A percentile compares a stretch with the other conserved stretches of the same genome.
phyloP scores from a whole-genome alignment of 345 rosid genomes.

The Arabidopsis arenosa region DNA sequence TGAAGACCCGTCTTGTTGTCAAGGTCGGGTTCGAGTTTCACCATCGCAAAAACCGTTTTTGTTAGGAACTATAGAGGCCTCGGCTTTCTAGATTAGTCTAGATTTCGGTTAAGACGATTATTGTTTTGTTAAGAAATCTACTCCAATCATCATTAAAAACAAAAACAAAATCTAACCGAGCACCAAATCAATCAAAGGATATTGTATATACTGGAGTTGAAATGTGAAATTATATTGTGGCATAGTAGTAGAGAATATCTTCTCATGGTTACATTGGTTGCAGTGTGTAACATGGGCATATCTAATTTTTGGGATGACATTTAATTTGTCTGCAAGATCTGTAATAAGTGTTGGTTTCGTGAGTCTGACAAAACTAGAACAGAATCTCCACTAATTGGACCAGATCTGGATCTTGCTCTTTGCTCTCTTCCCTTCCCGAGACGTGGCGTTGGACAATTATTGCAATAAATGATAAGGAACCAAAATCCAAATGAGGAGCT shows the following conservation, averaged over 20 bases:
- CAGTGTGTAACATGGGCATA: slow-evolving; percentile 42
- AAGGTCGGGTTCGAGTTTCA: no score
- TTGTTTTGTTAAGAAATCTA: no score
- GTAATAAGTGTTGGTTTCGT: slow-evolving; percentile 38
- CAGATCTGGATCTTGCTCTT: slow-evolving; percentile 45
- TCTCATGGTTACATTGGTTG: slow-evolving; percentile 5
- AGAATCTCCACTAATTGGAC: slow-evolving; percentile 30
- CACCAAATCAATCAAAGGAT: neutral
- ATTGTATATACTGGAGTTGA: neutral
- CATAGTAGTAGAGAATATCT: slow-evolving; percentile 19
- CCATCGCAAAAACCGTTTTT: no score
- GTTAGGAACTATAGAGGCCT: no score
- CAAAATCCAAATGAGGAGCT: slow-evolving; percentile 12
- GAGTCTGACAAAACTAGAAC: slow-evolving; percentile 37
- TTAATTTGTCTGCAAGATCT: slow-evolving; percentile 44
- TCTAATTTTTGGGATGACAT: slow-evolving; percentile 37
- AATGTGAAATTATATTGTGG: slow-evolving; percentile 13
- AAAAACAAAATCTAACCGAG: no score
- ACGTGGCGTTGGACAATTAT: slow-evolving; percentile 27
- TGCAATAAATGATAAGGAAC: slow-evolving; percentile 35
- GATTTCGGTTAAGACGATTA: no score
- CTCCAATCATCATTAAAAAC: no score
- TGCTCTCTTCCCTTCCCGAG: slow-evolving; percentile 33
- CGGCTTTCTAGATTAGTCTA: no score
- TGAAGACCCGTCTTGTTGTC: no score